phyloP scores from a whole-genome alignment of 148 eudicot genomes.

The Nepenthes gracilis region DNA sequence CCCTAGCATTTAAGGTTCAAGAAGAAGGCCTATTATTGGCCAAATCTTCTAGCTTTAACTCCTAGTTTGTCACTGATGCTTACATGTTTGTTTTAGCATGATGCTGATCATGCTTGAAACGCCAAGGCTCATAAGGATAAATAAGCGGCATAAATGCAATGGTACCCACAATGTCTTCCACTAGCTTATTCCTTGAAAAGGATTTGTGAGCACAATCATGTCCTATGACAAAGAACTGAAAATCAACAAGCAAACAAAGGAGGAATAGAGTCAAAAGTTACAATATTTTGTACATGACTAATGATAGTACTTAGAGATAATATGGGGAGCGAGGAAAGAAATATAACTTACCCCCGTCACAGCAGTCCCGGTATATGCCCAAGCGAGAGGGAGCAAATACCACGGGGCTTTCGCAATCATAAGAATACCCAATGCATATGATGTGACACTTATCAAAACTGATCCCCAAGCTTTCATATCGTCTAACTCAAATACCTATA shows the following conservation, averaged over 20 bases:
- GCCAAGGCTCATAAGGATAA: slow-evolving; percentile 99
- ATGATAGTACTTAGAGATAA: background rate
- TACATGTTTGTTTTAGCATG: slow-evolving; percentile 96
- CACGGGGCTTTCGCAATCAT: slow-evolving; percentile 84
- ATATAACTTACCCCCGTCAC: slow-evolving; percentile 68
- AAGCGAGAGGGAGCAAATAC: slow-evolving; percentile 93
- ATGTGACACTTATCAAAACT: slow-evolving; percentile 54
- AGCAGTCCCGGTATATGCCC: slow-evolving; percentile 99
- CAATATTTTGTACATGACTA: background rate
- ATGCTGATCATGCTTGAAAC: slow-evolving; percentile 92
- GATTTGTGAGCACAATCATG: slow-evolving; percentile 99
- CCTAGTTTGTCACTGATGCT: slow-evolving; percentile 7
- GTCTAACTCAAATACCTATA: slow-evolving; percentile 89
- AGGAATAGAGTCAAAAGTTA: slow-evolving; percentile 5
- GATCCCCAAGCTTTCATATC: slow-evolving; percentile 81
- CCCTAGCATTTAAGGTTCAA: background rate
- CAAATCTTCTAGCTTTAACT: background rate
- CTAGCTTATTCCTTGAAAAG: slow-evolving; percentile 79
- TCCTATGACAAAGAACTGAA: slow-evolving; percentile 87
- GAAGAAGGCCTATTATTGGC: background rate
- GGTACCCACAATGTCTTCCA: slow-evolving; percentile 93
- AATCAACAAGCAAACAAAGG: slow-evolving; percentile 11
- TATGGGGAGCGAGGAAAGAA: background rate
- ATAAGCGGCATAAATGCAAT: slow-evolving; percentile 83
- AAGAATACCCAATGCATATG: slow-evolving; percentile 78